Evolutionary conservation across 2,329 filamentous ascomycete species (phyloP).

Genomic region (Hortaea werneckii): DNA sequence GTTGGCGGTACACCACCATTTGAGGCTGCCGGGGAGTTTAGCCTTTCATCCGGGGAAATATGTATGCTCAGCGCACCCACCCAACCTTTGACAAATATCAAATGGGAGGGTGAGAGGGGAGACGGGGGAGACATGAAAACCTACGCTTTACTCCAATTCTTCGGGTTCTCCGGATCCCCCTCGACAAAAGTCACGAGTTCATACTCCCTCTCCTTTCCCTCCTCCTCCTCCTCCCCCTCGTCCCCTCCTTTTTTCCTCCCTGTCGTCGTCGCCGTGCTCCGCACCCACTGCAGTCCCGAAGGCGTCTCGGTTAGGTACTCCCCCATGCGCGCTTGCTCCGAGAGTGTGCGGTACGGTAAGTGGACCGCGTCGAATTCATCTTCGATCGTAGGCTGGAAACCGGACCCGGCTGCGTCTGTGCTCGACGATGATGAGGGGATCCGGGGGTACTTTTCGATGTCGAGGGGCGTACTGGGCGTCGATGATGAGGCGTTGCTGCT

Average conservation of each 20-base stretch:
- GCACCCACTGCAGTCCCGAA: slow-evolving; percentile 6
- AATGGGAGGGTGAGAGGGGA: no score
- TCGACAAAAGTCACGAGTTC: slow-evolving; percentile 62
- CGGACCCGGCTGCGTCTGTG: no score
- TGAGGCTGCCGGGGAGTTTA: slow-evolving; percentile 6
- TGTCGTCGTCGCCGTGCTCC: slow-evolving; percentile 4
- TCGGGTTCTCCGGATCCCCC: slow-evolving; percentile 30
- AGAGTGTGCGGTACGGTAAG: slow-evolving; percentile 13
- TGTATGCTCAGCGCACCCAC: no score
- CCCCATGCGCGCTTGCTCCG: slow-evolving; percentile 8
- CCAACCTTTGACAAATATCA: no score
- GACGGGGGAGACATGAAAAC: not conserved
- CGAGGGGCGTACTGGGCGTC: not conserved
- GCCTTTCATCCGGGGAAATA: no score
- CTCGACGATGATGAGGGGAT: no score
- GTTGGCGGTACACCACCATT: slow-evolving; percentile 55
- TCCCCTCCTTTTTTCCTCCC: slow-evolving; percentile 1
- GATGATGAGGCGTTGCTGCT: no score
- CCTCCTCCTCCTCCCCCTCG: no score
- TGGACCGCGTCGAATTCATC: slow-evolving; percentile 9
- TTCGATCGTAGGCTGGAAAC: not conserved
- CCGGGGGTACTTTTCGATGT: not conserved
- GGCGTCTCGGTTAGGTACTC: slow-evolving; percentile 10
- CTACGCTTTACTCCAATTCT: slow-evolving; percentile 18
- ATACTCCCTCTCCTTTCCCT: slow-evolving; percentile 27